These are phyloP conservation scores for Verticillium alfalfae DNA, from an alignment of 2,329 filamentous ascomycete species.

Conservation along the genomic window DNA sequence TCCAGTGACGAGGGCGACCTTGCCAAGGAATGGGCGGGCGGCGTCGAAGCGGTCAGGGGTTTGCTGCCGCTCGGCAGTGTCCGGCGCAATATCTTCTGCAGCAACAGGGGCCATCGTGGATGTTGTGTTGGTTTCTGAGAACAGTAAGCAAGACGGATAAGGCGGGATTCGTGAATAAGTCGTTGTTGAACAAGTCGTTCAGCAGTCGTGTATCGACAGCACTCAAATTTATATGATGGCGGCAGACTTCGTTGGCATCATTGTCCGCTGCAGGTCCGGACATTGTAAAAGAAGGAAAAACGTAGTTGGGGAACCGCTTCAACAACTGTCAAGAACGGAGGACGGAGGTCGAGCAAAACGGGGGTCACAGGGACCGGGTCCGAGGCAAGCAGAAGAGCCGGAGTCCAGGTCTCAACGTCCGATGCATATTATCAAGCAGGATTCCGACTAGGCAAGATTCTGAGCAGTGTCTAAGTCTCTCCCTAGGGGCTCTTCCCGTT, in stretches of 20 bases:
- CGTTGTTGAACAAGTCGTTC: background rate
- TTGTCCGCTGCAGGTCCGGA: background rate
- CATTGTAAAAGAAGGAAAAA: background rate
- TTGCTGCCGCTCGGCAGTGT: constrained; percentile 10
- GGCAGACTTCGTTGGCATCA: background rate
- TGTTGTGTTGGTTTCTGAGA: constrained; percentile 8
- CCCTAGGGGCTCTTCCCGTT: no score
- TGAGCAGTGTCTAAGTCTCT: no score
- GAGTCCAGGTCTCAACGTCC: background rate
- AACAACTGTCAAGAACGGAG: background rate
- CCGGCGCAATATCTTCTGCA: constrained; percentile 3
- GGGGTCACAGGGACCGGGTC: background rate
- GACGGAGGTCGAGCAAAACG: background rate
- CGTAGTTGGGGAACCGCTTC: background rate
- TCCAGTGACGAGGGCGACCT: constrained; percentile 58
- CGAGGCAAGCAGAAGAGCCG: background rate
- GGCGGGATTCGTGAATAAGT: background rate
- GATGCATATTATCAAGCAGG: no score
- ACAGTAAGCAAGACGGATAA: background rate
- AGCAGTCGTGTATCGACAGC: background rate
- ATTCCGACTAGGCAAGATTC: no score
- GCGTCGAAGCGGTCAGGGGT: constrained; percentile 18
- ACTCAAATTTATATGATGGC: background rate
- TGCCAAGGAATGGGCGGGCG: constrained; percentile 37
- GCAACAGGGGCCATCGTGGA: constrained; percentile 21